Conservation (phyloP, 208 protist genomes). For the Acanthamoeba divionensis region DNA sequence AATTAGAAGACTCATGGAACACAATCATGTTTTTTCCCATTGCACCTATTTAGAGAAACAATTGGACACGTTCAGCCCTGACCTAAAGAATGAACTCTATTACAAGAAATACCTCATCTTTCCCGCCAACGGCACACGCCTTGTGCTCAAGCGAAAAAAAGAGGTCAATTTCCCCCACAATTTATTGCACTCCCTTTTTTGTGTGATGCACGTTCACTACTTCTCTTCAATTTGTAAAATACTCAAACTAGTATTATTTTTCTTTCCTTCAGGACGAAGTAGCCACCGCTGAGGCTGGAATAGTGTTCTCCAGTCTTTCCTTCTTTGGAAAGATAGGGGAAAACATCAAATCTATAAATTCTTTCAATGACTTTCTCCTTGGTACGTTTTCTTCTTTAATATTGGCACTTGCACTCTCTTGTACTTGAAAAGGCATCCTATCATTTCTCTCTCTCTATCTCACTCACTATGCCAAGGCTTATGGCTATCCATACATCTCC, state of each 20-base stretch:
- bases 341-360: constrained; percentile 32
- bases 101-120: constrained; percentile 41
- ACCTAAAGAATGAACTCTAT: constrained; percentile 31
- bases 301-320: constrained; percentile 29
- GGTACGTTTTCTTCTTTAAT: neutral
- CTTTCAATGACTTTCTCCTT: constrained; percentile 29
- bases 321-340: constrained; percentile 28
- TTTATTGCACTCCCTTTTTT: no score
- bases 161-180: neutral
- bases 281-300: constrained; percentile 7
- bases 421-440: no score
- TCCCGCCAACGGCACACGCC: constrained; percentile 16
- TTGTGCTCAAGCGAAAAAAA: constrained; percentile 41
- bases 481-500: no score
- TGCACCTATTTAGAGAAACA: constrained; percentile 43
- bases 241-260: no score
- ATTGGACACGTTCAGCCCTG: neutral
- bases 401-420: no score
- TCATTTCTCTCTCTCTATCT: no score
- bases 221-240: no score
- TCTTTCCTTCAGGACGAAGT: neutral
- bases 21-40: no score
- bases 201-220: no score
- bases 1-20: no score
- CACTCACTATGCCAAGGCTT: no score